Evolutionary conservation across 2,329 filamentous ascomycete species (phyloP), one percentile per base, ranked within the genome.

Genomic region (Mollisia scopiformis): DNA sequence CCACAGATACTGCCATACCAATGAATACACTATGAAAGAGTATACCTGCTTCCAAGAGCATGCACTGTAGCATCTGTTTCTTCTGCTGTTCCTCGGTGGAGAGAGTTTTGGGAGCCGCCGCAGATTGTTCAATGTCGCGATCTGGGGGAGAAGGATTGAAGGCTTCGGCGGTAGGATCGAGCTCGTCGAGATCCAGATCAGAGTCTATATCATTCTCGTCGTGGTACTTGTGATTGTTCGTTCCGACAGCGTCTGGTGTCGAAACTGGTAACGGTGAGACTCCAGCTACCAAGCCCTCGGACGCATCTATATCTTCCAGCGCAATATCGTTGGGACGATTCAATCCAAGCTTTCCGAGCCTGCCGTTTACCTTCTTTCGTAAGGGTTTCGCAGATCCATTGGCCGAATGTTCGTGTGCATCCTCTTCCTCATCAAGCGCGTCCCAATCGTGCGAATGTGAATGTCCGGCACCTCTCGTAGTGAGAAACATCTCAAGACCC

Each of bases 401-500:
- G 54, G 27, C 67, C 30, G 72, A 75, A 13, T 76, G 77, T 28
- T 73, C 71, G n/a, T 78, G 74, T 2, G 79, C 77, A 3, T 80
- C 79, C 33, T 83, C 81, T 77, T 68, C 67, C 2, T 65, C 63
- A 11, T 66, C 59, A 31, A 71, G 57, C 13, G 60, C 51, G 49
- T 71, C 70, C 72, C 72, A 74, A 25, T 67, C 74, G 65, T 88
- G 85, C 1, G 83, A 81, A 69, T 88, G 84, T 1, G 83, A 84
- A 69, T 87, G 86, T 1, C 84, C 80, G 1, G 86, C 87, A 46
- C 86, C 86, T 58, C 85, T 77, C 2, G 88, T 90, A 0, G 92
- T 93, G 68, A 98, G 88, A 74, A 93, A 92, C 78, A 95, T 96
- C 75, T 98, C 94, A 55, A 97, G 84, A 2, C 87, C 85, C 6